A percentile compares a stretch with the other conserved stretches of the same genome.
Evolutionary conservation across 768 basidiomycete species (phyloP).

Genomic region (Lyophyllum semitale): DNA sequence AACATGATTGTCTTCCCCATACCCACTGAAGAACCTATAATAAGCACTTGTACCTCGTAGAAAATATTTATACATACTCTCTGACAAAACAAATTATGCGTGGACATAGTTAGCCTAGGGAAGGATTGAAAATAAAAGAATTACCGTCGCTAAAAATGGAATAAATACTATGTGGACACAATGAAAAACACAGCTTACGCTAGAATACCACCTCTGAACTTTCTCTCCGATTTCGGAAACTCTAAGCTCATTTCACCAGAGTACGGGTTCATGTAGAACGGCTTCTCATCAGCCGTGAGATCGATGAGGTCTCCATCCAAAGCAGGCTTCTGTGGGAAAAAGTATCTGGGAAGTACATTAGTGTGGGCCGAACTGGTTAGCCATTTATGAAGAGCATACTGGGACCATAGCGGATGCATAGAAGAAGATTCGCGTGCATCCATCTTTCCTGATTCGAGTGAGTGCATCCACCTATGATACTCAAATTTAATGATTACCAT

Average conservation of each 20-base stretch:
- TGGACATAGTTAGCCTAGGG: background rate
- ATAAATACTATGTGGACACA: conserved; percentile 18
- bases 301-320: conserved; percentile 63
- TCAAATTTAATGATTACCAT: background rate
- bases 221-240: conserved; percentile 80
- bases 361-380: background rate
- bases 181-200: conserved; percentile 55
- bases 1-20: conserved; percentile 96
- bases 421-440: conserved; percentile 70
- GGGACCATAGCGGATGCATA: conserved; percentile 94
- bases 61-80: conserved; percentile 19
- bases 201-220: conserved; percentile 84
- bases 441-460: conserved; percentile 74
- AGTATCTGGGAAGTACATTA: conserved; percentile 53
- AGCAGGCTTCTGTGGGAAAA: conserved; percentile 63
- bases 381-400: conserved; percentile 44
- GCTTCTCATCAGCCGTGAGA: conserved; percentile 74
- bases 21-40: conserved; percentile 62
- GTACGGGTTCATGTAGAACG: conserved; percentile 90
- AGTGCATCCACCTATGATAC: conserved; percentile 81
- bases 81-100: conserved; percentile 6
- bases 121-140: background rate
- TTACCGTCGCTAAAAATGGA: conserved; percentile 15
- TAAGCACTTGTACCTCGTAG: conserved; percentile 2
- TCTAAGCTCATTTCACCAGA: conserved; percentile 86